Conservation (phyloP, 1,284 basidiomycete genomes). For the Cutaneotrichosporon curvatum region DNA sequence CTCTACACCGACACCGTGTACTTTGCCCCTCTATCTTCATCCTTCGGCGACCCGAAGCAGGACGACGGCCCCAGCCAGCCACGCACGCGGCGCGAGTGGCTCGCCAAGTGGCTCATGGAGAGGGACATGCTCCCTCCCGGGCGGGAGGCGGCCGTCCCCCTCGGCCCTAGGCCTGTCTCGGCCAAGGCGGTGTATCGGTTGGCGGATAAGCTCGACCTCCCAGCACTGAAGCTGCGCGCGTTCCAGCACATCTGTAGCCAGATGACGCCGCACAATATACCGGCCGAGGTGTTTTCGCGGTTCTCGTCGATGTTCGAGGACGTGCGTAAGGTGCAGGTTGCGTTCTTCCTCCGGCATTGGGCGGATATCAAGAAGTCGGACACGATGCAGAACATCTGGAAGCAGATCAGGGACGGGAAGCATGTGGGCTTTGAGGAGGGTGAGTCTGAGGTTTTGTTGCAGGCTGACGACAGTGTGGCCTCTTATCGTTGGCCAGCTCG, state of each 20-base stretch:
- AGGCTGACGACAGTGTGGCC: slow-evolving; percentile 26
- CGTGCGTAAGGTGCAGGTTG: slow-evolving; percentile 72
- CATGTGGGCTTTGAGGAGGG: slow-evolving; percentile 64
- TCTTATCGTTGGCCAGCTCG: slow-evolving; percentile 29
- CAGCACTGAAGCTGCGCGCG: slow-evolving; percentile 37
- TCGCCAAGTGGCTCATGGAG: slow-evolving; percentile 34
- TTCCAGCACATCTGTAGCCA: slow-evolving; percentile 66
- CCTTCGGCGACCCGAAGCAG: slow-evolving; percentile 30
- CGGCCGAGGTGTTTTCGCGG: slow-evolving; percentile 75
- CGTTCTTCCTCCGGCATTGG: slow-evolving; percentile 75
- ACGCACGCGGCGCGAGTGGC: slow-evolving; percentile 32
- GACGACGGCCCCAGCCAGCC: slow-evolving; percentile 2
- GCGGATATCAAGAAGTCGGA: slow-evolving; percentile 67
- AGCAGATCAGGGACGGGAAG: slow-evolving; percentile 67
- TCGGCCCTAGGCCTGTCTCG: slow-evolving; percentile 63
- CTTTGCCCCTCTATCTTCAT: slow-evolving; percentile 72
- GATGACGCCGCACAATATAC: slow-evolving; percentile 69
- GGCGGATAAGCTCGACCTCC: slow-evolving; percentile 59
- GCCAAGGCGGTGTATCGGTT: slow-evolving; percentile 81
- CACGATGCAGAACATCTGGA: slow-evolving; percentile 74
- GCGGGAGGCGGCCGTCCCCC: not conserved
- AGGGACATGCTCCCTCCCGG: slow-evolving; percentile 15
- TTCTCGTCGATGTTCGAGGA: slow-evolving; percentile 76
- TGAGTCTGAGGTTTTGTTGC: slow-evolving; percentile 21
- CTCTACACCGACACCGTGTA: slow-evolving; percentile 76